A percentile compares a stretch with the other conserved stretches of the same genome.
phyloP scores from a whole-genome alignment of 2,329 filamentous ascomycete species.

The Aspergillus costaricaensis region DNA sequence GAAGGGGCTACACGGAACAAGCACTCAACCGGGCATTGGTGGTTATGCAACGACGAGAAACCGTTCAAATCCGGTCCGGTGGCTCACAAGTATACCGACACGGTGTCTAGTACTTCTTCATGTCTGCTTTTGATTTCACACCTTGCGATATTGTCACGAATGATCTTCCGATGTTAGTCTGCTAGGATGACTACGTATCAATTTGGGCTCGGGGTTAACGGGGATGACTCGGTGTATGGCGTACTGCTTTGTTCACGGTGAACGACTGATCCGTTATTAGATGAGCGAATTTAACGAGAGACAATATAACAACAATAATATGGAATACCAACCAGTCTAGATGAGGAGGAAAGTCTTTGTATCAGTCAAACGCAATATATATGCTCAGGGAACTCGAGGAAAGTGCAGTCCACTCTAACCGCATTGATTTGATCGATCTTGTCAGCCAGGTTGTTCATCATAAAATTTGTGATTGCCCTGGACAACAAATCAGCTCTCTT shows the following conservation, averaged over 20 bases:
- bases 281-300: conserved; percentile 6
- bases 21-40: conserved; percentile 80
- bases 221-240: conserved; percentile 23
- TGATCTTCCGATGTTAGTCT: conserved; percentile 9
- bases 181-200: conserved; percentile 14
- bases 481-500: conserved; percentile 2
- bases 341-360: background rate
- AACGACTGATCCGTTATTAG: conserved; percentile 3
- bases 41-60: conserved; percentile 84
- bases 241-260: conserved; percentile 9
- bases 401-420: background rate
- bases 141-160: conserved; percentile 15
- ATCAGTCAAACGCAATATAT: background rate
- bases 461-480: background rate
- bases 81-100: conserved; percentile 53
- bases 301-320: conserved; percentile 8
- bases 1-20: conserved; percentile 85
- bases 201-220: conserved; percentile 22
- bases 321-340: background rate
- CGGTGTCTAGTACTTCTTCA: conserved; percentile 37
- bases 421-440: background rate
- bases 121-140: conserved; percentile 9
- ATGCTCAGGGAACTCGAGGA: background rate
- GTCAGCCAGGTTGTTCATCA: background rate
- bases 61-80: conserved; percentile 55